These are phyloP conservation scores for Aureobasidium pullulans DNA, from an alignment of 2,329 filamentous ascomycete genomes.

Conservation along the genomic window DNA sequence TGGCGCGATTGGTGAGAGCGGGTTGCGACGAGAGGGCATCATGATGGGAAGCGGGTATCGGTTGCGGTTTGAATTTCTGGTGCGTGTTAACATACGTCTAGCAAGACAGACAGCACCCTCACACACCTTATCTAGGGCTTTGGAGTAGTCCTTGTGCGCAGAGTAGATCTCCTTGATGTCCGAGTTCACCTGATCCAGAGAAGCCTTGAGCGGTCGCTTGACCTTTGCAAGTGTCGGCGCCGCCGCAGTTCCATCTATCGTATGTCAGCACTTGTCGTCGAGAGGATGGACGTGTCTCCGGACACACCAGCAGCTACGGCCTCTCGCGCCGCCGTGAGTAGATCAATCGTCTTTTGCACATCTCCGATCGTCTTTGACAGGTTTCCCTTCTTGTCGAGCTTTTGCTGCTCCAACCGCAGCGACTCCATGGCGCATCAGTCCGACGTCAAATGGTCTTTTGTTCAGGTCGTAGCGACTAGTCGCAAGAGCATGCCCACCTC, in stretches of 20 bases:
- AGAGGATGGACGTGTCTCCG: neutral
- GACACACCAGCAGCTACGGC: conserved; percentile 61
- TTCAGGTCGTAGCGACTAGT: neutral
- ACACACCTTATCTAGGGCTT: conserved; percentile 69
- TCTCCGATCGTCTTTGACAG: conserved; percentile 65
- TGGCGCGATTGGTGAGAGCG: conserved; percentile 78
- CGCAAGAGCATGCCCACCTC: neutral
- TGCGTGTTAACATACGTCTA: neutral
- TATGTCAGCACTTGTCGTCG: neutral
- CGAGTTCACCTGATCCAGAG: conserved; percentile 72
- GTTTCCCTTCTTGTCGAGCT: conserved; percentile 61
- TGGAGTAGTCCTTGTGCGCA: conserved; percentile 75
- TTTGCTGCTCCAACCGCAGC: conserved; percentile 66
- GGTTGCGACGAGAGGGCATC: conserved; percentile 72
- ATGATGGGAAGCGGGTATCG: conserved; percentile 67
- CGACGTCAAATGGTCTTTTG: neutral
- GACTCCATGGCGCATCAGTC: conserved; percentile 44
- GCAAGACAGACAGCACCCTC: neutral
- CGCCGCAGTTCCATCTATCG: neutral
- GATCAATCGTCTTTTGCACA: conserved; percentile 75
- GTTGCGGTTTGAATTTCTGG: conserved; percentile 60
- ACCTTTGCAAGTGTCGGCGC: conserved; percentile 72
- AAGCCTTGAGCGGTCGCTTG: conserved; percentile 75
- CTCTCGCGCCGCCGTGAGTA: conserved; percentile 66
- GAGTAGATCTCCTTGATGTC: conserved; percentile 78